These are phyloP conservation scores for Cicer pinnatifidum DNA, from an alignment of 306 rosid genomes.

Conservation along the genomic window DNA sequence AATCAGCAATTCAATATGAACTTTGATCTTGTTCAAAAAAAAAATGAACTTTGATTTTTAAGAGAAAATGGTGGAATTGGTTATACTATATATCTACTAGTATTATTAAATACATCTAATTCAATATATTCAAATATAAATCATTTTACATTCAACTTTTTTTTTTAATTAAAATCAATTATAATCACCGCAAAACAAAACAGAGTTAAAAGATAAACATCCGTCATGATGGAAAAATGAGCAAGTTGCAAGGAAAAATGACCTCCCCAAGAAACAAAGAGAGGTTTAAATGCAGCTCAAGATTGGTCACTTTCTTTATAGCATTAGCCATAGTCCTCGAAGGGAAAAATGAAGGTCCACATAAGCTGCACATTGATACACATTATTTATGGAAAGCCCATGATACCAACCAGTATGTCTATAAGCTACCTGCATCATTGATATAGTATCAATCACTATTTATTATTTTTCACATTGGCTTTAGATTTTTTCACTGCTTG, in stretches of 20 bases:
- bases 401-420: slow-evolving; percentile 42
- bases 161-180: no score
- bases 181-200: no score
- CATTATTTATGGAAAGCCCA: slow-evolving; percentile 40
- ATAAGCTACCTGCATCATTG: slow-evolving; percentile 27
- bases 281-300: slow-evolving; percentile 47
- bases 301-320: slow-evolving; percentile 51
- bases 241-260: slow-evolving; percentile 39
- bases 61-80: no score
- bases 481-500: slow-evolving; percentile 8
- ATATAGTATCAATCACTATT: slow-evolving; percentile 6
- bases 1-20: slow-evolving; percentile 19
- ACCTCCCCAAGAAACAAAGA: slow-evolving; percentile 46
- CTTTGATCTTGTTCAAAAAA: neutral
- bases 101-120: neutral
- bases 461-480: slow-evolving; percentile 9
- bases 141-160: no score
- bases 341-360: slow-evolving; percentile 48
- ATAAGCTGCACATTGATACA: slow-evolving; percentile 25
- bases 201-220: slow-evolving; percentile 9
- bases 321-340: slow-evolving; percentile 41
- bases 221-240: slow-evolving; percentile 40
- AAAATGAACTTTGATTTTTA: no score
- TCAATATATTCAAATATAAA: no score
- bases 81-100: neutral